A percentile compares a stretch with the other conserved stretches of the same genome.
phyloP scores from a whole-genome alignment of 495 filamentous ascomycete genomes.

The Daldinia vernicosa region DNA sequence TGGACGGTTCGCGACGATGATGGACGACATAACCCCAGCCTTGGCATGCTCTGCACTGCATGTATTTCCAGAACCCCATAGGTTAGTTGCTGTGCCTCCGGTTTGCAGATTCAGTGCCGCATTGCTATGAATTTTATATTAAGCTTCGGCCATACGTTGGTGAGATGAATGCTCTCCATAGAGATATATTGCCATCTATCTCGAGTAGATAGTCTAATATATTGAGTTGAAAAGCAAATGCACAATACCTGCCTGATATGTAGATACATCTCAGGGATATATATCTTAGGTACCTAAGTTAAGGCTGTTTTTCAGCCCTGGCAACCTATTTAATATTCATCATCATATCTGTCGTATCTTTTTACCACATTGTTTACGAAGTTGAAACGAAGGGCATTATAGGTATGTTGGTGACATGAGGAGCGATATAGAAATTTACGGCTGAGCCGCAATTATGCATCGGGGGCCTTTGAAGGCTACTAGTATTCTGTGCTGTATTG shows the following conservation, averaged over 20 bases:
- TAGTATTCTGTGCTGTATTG: not conserved
- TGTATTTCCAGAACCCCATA: slow-evolving; percentile 4
- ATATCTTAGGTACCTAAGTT: not conserved
- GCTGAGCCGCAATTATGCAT: slow-evolving; percentile 33
- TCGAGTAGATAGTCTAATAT: not conserved
- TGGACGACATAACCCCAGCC: slow-evolving; percentile 20
- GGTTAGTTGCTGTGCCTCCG: slow-evolving; percentile 27
- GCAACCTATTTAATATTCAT: not conserved
- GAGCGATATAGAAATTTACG: not conserved
- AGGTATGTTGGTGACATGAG: slow-evolving; percentile 13
- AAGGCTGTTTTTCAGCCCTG: not conserved
- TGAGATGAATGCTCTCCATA: slow-evolving; percentile 1
- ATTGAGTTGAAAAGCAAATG: not conserved
- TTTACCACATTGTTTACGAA: not conserved
- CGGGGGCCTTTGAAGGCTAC: not conserved
- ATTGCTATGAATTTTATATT: slow-evolving; percentile 16
- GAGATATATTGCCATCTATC: slow-evolving; percentile 2
- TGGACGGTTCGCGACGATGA: not conserved
- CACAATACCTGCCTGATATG: not conserved
- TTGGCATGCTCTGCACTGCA: slow-evolving; percentile 23
- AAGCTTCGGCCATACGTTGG: slow-evolving; percentile 3
- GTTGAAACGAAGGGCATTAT: slow-evolving; percentile 14
- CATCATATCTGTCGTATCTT: not conserved
- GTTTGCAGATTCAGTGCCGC: slow-evolving; percentile 8
- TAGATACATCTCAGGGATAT: not conserved